A percentile compares a stretch with the other conserved stretches of the same genome.
These are phyloP conservation scores for Emmonsiellopsis sp. DNA, from an alignment of 2,329 filamentous ascomycete genomes.

Conservation along the genomic window DNA sequence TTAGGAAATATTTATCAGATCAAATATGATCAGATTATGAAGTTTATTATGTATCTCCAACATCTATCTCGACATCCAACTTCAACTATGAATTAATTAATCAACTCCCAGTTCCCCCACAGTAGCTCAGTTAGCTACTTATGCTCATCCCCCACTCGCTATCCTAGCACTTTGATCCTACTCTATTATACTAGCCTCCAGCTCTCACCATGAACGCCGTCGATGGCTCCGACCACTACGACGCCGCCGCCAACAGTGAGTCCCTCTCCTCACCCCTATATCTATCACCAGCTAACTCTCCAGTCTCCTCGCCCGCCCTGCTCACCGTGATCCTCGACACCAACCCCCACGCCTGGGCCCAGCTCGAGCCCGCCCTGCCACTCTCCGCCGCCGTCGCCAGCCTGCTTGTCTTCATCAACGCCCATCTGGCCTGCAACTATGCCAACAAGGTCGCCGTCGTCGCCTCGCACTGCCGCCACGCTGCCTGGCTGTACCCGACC, in stretches of 20 bases:
- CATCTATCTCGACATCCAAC: no score
- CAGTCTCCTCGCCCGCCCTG: constrained; percentile 57
- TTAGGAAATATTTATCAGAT: no score
- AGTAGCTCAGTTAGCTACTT: no score
- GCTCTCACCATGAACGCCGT: constrained; percentile 51
- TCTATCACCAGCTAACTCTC: neutral
- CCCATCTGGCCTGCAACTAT: constrained; percentile 88
- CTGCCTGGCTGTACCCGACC: constrained; percentile 80
- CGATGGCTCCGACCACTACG: constrained; percentile 52
- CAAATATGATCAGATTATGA: no score
- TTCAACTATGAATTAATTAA: no score
- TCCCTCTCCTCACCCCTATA: neutral
- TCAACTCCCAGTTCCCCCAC: no score
- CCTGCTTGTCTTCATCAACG: constrained; percentile 92
- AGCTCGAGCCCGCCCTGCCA: constrained; percentile 64
- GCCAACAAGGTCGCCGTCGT: constrained; percentile 87
- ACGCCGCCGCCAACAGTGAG: constrained; percentile 37
- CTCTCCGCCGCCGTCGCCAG: constrained; percentile 78
- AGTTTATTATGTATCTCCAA: no score
- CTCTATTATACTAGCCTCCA: neutral
- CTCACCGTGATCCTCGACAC: constrained; percentile 90
- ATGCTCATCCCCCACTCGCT: neutral
- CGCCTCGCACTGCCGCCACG: constrained; percentile 77
- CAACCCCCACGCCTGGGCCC: constrained; percentile 88
- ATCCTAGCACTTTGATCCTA: neutral